These are phyloP conservation scores for Taiwanofungus camphoratus DNA, from an alignment of 1,284 basidiomycete genomes.

Conservation along the genomic window DNA sequence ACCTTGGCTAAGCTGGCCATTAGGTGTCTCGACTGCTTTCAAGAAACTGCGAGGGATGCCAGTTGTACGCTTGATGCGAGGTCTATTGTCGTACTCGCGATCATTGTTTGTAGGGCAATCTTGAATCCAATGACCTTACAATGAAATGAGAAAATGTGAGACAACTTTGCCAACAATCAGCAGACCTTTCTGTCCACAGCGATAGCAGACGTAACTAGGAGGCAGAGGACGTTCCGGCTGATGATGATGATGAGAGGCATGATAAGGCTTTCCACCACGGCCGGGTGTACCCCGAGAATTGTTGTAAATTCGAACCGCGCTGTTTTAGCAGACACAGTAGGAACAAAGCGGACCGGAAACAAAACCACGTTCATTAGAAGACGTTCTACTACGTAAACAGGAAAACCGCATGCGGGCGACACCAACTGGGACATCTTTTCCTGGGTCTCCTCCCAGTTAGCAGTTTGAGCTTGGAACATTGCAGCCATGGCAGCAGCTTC, in stretches of 20 bases:
- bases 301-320: conserved; percentile 68
- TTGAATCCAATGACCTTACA: conserved; percentile 97
- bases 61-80: conserved; percentile 95
- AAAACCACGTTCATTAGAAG: conserved; percentile 59
- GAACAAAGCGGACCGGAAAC: conserved; percentile 27
- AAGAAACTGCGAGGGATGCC: conserved; percentile 97
- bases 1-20: conserved; percentile 70
- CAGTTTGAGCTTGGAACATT: conserved; percentile 89
- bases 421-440: conserved; percentile 97
- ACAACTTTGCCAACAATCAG: conserved; percentile 9
- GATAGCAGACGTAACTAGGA: conserved; percentile 97
- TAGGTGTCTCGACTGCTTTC: conserved; percentile 87
- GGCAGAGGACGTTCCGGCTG: conserved; percentile 70
- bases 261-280: conserved; percentile 60
- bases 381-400: conserved; percentile 52
- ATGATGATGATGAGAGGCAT: conserved; percentile 34
- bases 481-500: conserved; percentile 89
- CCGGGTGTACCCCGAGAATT: conserved; percentile 53
- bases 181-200: conserved; percentile 95
- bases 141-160: conserved; percentile 6
- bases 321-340: conserved; percentile 30
- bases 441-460: conserved; percentile 95
- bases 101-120: conserved; percentile 98
- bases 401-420: conserved; percentile 47
- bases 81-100: conserved; percentile 89